These are phyloP conservation scores for Pogostemon cablin DNA, from an alignment of 257 asterid genomes.

Conservation along the genomic window DNA sequence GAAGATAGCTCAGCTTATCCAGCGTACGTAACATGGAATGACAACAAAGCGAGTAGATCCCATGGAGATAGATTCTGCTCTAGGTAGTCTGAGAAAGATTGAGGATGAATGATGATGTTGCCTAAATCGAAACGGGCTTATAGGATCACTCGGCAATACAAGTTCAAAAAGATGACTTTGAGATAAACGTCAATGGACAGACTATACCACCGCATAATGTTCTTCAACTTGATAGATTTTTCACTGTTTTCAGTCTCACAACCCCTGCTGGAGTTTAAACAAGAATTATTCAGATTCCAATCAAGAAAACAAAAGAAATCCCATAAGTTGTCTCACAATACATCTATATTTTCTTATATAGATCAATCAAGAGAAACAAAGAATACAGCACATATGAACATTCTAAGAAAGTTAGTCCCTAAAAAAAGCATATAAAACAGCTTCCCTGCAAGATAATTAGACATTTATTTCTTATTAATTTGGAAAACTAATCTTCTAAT, in stretches of 20 bases:
- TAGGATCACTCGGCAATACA: slow-evolving; percentile 94
- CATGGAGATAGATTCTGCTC: slow-evolving; percentile 50
- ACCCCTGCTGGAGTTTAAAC: slow-evolving; percentile 42
- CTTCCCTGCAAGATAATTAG: neutral
- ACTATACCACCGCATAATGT: slow-evolving; percentile 86
- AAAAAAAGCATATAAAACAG: neutral
- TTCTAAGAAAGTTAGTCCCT: neutral
- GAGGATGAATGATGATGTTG: neutral
- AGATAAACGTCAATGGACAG: slow-evolving; percentile 74
- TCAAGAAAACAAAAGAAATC: slow-evolving; percentile 1
- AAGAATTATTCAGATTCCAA: slow-evolving; percentile 23
- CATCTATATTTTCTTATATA: neutral
- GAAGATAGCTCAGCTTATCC: slow-evolving; percentile 59
- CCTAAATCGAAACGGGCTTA: slow-evolving; percentile 40
- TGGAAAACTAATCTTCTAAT: neutral
- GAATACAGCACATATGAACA: neutral
- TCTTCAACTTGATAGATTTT: slow-evolving; percentile 47
- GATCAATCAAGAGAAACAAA: slow-evolving; percentile 23
- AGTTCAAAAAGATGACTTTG: slow-evolving; percentile 80
- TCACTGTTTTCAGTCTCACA: slow-evolving; percentile 25
- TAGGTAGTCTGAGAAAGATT: neutral
- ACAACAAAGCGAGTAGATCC: slow-evolving; percentile 69
- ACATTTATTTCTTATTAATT: neutral
- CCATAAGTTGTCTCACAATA: neutral
- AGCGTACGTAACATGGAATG: slow-evolving; percentile 77